These are phyloP conservation scores for Exophiala aquamarina DNA, from an alignment of 2,329 filamentous ascomycete genomes.

Conservation along the genomic window DNA sequence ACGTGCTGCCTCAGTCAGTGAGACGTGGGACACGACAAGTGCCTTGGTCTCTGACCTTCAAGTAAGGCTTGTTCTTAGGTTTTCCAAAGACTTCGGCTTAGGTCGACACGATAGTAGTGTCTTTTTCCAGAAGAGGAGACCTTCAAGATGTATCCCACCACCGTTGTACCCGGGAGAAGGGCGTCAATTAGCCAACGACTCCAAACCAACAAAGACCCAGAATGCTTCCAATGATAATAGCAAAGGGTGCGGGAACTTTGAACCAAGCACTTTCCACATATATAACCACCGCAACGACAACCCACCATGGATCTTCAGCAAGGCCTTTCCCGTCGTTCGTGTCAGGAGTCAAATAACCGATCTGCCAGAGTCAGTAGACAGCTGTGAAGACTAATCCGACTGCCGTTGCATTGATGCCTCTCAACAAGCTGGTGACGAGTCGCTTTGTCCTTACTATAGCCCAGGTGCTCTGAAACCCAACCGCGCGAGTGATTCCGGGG, in stretches of 20 bases:
- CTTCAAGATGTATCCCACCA: too few relatives aligned
- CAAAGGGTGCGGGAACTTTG: constrained; percentile 41
- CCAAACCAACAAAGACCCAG: constrained; percentile 51
- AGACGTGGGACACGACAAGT: too few relatives aligned
- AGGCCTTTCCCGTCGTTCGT: constrained; percentile 53
- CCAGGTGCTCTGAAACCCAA: constrained; percentile 53
- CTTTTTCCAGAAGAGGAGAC: too few relatives aligned
- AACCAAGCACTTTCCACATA: constrained; percentile 53
- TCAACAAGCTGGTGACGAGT: constrained; percentile 50
- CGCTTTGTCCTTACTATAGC: constrained; percentile 45
- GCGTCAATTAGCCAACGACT: too few relatives aligned
- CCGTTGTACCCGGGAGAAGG: too few relatives aligned
- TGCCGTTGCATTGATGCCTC: constrained; percentile 61
- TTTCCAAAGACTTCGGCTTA: too few relatives aligned
- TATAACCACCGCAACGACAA: constrained; percentile 56
- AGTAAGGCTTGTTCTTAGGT: too few relatives aligned
- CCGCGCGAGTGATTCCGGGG: constrained; percentile 37
- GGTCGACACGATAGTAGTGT: too few relatives aligned
- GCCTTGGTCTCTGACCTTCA: too few relatives aligned
- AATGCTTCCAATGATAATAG: constrained; percentile 48
- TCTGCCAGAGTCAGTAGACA: constrained; percentile 63
- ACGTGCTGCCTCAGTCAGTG: too few relatives aligned
- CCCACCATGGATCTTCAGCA: constrained; percentile 62
- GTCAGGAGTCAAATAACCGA: constrained; percentile 56
- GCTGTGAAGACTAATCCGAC: constrained; percentile 65